Percentiles rank a stretch among this genome's conserved stretches.
These are phyloP conservation scores for Pseudognaphalium luteoalbum DNA, from an alignment of 129 eudicot species.

Conservation along the genomic window DNA sequence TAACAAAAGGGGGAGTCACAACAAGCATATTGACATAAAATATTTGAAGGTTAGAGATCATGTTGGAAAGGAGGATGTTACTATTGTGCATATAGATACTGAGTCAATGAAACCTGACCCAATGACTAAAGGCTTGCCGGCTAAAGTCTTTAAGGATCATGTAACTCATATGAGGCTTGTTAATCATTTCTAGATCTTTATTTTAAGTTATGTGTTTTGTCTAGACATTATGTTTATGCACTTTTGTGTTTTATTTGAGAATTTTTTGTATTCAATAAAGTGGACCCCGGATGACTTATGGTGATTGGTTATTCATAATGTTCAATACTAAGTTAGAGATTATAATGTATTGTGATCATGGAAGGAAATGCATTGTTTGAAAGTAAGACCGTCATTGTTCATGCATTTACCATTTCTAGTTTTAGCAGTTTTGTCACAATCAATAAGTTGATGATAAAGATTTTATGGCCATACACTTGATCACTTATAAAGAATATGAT, in stretches of 20 bases:
- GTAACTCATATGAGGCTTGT: neutral
- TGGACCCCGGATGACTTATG: neutral
- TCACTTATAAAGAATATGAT: neutral
- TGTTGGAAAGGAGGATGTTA: too few species aligned
- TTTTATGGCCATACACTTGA: neutral
- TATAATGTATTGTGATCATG: too few species aligned
- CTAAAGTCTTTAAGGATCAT: neutral
- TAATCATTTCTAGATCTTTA: neutral
- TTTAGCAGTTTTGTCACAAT: neutral
- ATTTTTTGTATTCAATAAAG: neutral
- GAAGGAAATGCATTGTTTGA: too few species aligned
- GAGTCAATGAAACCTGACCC: neutral
- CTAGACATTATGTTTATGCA: neutral
- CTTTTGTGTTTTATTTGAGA: neutral
- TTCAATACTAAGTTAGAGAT: neutral
- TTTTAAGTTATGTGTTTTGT: too few species aligned
- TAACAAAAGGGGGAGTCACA: too few species aligned
- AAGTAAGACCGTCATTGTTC: too few species aligned
- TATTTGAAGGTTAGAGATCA: too few species aligned
- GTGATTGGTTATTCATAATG: neutral
- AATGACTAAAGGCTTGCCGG: neutral
- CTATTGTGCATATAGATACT: too few species aligned
- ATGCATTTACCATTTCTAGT: neutral
- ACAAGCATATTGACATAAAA: too few species aligned
- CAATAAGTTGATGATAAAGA: neutral